Evolutionary conservation across 2,329 filamentous ascomycete species (phyloP).

Genomic region (Ophiosphaerella narmari): DNA sequence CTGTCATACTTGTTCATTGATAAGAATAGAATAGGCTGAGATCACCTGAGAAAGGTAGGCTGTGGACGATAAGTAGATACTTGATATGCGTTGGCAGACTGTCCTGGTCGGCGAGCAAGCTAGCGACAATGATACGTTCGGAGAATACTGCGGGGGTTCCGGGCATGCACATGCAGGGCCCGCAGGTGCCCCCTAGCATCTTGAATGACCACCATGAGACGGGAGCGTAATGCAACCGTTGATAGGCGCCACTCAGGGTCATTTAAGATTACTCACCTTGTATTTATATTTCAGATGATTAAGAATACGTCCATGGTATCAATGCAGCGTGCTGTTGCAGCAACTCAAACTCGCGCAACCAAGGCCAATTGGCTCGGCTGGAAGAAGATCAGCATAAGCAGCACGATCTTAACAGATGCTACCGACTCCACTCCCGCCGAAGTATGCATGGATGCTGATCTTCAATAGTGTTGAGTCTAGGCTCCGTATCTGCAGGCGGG

Average conservation of each 20-base stretch:
- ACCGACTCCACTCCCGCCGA: conserved; percentile 1
- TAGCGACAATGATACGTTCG: conserved; percentile 15
- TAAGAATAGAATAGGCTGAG: conserved; percentile 1
- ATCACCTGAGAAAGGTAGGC: neutral
- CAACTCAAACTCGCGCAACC: neutral
- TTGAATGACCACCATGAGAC: too few relatives aligned
- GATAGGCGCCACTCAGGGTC: neutral
- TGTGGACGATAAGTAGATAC: conserved; percentile 2
- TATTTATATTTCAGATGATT: conserved; percentile 18
- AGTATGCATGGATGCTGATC: conserved; percentile 10
- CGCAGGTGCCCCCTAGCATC: neutral
- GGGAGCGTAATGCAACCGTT: too few relatives aligned
- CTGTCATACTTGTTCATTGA: neutral
- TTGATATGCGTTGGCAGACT: conserved; percentile 10
- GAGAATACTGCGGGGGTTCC: conserved; percentile 29
- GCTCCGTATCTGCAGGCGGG: neutral
- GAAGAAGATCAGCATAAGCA: neutral
- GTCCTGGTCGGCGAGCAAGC: conserved; percentile 16
- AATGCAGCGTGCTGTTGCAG: conserved; percentile 4
- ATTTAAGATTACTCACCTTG: conserved; percentile 1
- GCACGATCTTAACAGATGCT: neutral
- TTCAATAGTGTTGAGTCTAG: conserved; percentile 1
- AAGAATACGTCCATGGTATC: conserved; percentile 13
- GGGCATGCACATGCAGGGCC: conserved; percentile 16
- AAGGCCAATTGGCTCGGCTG: conserved; percentile 12